Evolutionary conservation across 1,284 basidiomycete species (phyloP), one percentile per base, ranked within the genome.

Genomic region (Tilletia indica): DNA sequence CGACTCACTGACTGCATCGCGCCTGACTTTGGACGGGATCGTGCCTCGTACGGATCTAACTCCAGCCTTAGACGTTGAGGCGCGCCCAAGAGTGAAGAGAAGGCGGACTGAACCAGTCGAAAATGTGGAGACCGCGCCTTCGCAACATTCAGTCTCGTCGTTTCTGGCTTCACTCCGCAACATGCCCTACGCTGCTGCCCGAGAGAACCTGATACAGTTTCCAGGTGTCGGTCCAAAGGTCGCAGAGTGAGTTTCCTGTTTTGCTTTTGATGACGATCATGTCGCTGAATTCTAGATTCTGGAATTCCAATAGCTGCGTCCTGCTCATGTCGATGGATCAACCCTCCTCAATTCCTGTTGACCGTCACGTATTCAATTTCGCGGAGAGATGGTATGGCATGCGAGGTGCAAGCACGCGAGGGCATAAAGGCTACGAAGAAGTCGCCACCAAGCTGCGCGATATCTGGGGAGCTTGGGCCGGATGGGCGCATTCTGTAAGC

Each of bases 281-380:
- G 19, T n/a, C 51, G 21, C 51, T 54, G 68, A 39, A 47, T 6
- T 42, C 25, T 36, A 31, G 25, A 31, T 14, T 19, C 38, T 12
- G 5, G 9, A 51, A 31, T 25, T 94, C 97, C 0, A 93, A 93
- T 0, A 96, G 98, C 82, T 99, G 97, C 82, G 88, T 99, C 45
- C 86, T 97, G 69, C 87, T 99, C 34, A 98, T 99, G 92, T 94
- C 93, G 77, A 85, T 98, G 70, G 93, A 97, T 85, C 94, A 97
- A 61, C 72, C 76, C 2, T 76, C 76, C 2, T 77, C 74, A 67
- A 84, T 84, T 42, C 82, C 82, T 0, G 82, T 84, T 6, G 82
- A 84, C 67, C 75, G 82, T 2, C 82, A 84, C 71, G 67, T 84
- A 0, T 84, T 82, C 63, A 75, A 80, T 21, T 84, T 84, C 67